Evolutionary conservation across 2,329 filamentous ascomycete species (phyloP).

Genomic region (Microcera coccophila): DNA sequence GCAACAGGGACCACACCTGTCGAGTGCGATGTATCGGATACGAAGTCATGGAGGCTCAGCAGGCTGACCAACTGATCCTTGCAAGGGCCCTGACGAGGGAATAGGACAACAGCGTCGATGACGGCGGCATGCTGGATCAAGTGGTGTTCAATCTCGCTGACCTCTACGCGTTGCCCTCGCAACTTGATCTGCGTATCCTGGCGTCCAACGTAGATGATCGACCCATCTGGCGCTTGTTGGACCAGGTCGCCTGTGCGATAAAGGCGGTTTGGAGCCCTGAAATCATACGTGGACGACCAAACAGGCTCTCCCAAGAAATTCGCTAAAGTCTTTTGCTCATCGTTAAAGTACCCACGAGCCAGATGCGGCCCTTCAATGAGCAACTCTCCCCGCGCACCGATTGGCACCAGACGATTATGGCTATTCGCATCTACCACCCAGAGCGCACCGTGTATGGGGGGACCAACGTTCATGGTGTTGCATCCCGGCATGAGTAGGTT

Average conservation of each 20-base stretch:
- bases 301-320: constrained; percentile 27
- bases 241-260: constrained; percentile 47
- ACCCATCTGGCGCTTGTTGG: constrained; percentile 36
- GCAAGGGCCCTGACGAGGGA: constrained; percentile 1
- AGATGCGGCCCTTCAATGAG: constrained; percentile 42
- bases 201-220: constrained; percentile 43
- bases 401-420: constrained; percentile 1
- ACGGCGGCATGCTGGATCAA: constrained; percentile 4
- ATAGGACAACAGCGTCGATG: constrained; percentile 2
- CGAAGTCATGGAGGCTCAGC: not conserved
- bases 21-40: constrained; percentile 1
- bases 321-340: constrained; percentile 29
- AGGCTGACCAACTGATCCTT: not conserved
- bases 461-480: not conserved
- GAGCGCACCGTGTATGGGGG: not conserved
- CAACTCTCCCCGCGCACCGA: constrained; percentile 13
- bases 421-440: constrained; percentile 5
- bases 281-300: not conserved
- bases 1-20: not conserved
- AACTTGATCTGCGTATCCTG: constrained; percentile 56
- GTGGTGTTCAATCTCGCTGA: constrained; percentile 24
- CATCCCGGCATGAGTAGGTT: not conserved
- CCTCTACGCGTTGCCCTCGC: constrained; percentile 51
- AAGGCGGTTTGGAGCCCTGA: constrained; percentile 16
- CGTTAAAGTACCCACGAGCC: constrained; percentile 47